A percentile compares a stretch with the other conserved stretches of the same genome.
These are phyloP conservation scores for Hypoxylon trugodes DNA, from an alignment of 495 filamentous ascomycete species.

Conservation along the genomic window DNA sequence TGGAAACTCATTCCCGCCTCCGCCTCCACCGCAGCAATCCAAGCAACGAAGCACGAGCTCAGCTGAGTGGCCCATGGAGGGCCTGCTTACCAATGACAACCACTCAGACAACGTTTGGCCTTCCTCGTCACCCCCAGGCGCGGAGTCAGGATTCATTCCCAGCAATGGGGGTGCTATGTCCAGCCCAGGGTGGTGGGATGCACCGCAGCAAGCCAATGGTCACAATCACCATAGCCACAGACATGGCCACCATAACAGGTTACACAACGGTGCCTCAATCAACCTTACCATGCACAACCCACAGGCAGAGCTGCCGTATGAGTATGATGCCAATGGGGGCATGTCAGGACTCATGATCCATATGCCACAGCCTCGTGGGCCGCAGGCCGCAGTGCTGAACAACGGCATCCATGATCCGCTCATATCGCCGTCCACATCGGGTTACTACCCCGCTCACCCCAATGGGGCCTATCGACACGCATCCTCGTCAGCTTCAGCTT, in stretches of 20 bases:
- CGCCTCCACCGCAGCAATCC: constrained; percentile 11
- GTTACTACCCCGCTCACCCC: constrained; percentile 7
- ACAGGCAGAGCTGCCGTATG: constrained; percentile 35
- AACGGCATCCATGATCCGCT: constrained; percentile 21
- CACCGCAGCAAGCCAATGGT: constrained; percentile 15
- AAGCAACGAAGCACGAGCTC: constrained; percentile 39
- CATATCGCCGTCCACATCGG: constrained; percentile 1
- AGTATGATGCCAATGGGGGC: constrained; percentile 39
- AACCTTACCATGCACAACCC: constrained; percentile 37
- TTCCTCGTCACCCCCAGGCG: constrained; percentile 14
- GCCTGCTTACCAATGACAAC: constrained; percentile 29
- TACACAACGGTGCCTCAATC: constrained; percentile 18
- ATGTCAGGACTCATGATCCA: constrained; percentile 53
- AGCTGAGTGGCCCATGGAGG: constrained; percentile 45
- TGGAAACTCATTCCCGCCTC: constrained; percentile 7
- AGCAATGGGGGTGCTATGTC: constrained; percentile 8
- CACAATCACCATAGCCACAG: constrained; percentile 17
- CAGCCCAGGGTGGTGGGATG: constrained; percentile 45
- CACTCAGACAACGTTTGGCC: constrained; percentile 29
- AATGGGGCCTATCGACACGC: background rate
- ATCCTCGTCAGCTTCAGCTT: background rate
- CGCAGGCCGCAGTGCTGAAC: constrained; percentile 30
- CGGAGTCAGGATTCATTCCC: constrained; percentile 5
- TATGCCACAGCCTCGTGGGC: constrained; percentile 45
- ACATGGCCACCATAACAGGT: constrained; percentile 11